Conservation (phyloP, 2,329 filamentous ascomycete species). For the Huntiella abstrusa region DNA sequence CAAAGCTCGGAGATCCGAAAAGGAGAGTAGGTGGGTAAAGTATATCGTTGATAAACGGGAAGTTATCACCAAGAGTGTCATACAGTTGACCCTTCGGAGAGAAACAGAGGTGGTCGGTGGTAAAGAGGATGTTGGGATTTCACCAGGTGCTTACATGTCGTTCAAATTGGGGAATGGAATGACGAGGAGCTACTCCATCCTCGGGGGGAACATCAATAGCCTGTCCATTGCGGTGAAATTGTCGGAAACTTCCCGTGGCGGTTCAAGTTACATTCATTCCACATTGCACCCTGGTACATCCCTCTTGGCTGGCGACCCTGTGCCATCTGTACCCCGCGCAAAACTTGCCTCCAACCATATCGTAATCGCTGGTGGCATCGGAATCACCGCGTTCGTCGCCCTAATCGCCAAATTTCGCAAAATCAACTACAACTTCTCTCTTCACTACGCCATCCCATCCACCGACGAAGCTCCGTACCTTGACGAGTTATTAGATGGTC, state of each 20-base stretch:
- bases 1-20: constrained; percentile 14
- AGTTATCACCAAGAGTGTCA: constrained; percentile 29
- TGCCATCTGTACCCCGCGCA: constrained; percentile 30
- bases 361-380: constrained; percentile 45
- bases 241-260: constrained; percentile 35
- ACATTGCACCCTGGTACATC: constrained; percentile 18
- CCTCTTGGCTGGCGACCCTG: constrained; percentile 31
- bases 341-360: constrained; percentile 36
- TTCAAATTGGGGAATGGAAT: constrained; percentile 37
- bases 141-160: constrained; percentile 33
- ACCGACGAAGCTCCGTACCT: constrained; percentile 34
- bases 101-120: constrained; percentile 13
- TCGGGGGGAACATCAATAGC: constrained; percentile 26
- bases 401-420: constrained; percentile 23
- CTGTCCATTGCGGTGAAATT: constrained; percentile 42
- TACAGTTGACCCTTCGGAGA: constrained; percentile 32
- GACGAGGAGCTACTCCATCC: constrained; percentile 40
- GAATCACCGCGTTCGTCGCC: constrained; percentile 44
- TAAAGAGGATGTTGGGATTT: constrained; percentile 14
- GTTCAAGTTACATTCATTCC: constrained; percentile 39
- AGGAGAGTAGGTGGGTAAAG: constrained; percentile 23
- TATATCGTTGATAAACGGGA: constrained; percentile 31
- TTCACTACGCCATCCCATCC: constrained; percentile 41
- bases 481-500: constrained; percentile 24
- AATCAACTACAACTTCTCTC: constrained; percentile 29